These are phyloP conservation scores for Candida xiaguanensis DNA, from an alignment of 805 yeast species.

Conservation along the genomic window DNA sequence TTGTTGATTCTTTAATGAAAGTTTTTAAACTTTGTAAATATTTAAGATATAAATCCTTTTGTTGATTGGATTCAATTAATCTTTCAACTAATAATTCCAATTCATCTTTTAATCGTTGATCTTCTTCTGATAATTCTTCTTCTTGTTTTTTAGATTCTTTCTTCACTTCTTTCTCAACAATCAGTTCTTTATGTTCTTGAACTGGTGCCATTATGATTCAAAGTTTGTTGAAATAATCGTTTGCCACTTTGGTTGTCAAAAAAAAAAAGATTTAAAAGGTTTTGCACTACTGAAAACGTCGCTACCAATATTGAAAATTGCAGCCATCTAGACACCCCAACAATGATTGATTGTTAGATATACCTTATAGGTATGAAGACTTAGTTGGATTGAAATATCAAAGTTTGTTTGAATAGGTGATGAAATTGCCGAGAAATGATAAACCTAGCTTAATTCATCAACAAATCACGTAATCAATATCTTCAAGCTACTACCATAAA, in stretches of 20 bases:
- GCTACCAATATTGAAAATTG: too few species aligned
- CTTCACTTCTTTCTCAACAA: conserved; percentile 15
- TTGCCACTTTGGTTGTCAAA: conserved; percentile 4
- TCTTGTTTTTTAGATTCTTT: conserved; percentile 32
- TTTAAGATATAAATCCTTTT: conserved; percentile 46
- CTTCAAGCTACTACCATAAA: too few species aligned
- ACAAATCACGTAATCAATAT: too few species aligned
- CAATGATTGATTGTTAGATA: too few species aligned
- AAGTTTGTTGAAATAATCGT: conserved; percentile 4
- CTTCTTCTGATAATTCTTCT: conserved; percentile 92
- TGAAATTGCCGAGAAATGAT: too few species aligned
- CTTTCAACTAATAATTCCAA: conserved; percentile 84
- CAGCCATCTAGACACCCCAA: too few species aligned
- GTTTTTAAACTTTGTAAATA: conserved; percentile 70
- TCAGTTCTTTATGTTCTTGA: conserved; percentile 21
- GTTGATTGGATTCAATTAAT: conserved; percentile 50
- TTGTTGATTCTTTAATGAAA: conserved; percentile 85
- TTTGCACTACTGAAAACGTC: too few species aligned
- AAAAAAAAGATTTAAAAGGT: not conserved
- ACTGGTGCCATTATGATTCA: conserved; percentile 31
- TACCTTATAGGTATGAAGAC: too few species aligned
- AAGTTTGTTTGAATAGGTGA: too few species aligned
- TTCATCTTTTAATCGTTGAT: conserved; percentile 79
- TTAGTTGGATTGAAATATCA: too few species aligned
- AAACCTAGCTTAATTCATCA: too few species aligned